Conservation (phyloP, 352 stramenopile genomes). For the Phytophthora macrochlamydospora region DNA sequence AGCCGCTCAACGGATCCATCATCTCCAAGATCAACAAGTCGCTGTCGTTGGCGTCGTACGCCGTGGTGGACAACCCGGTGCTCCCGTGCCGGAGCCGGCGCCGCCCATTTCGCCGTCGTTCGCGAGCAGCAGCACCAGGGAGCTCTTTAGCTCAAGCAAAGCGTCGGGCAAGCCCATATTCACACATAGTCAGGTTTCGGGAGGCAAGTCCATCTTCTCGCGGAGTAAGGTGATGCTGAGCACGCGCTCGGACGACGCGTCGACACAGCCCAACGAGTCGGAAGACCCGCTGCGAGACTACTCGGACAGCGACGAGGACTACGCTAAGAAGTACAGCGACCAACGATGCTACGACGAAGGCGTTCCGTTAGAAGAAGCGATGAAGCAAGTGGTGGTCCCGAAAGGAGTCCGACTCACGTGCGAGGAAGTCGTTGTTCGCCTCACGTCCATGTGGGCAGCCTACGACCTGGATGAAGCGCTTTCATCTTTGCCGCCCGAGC, state of each 20-base stretch:
- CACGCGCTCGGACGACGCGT: constrained; percentile 42
- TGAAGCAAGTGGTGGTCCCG: constrained; percentile 81
- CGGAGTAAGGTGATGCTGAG: constrained; percentile 40
- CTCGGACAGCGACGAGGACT: constrained; percentile 47
- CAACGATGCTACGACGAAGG: constrained; percentile 70
- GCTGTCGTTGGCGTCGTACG: constrained; percentile 71
- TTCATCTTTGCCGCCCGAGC: constrained; percentile 49
- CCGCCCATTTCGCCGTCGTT: constrained; percentile 40
- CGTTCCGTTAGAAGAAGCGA: constrained; percentile 69
- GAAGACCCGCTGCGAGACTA: constrained; percentile 53
- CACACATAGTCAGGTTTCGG: constrained; percentile 37
- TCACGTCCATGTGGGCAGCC: constrained; percentile 82
- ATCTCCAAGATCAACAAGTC: constrained; percentile 76
- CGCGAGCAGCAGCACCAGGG: constrained; percentile 6
- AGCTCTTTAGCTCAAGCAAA: constrained; percentile 47
- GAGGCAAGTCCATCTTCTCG: constrained; percentile 37
- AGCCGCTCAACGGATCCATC: constrained; percentile 75
- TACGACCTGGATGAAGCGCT: constrained; percentile 70
- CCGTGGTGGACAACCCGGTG: constrained; percentile 48
- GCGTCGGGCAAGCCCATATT: constrained; percentile 45
- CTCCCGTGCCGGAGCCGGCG: constrained; percentile 28
- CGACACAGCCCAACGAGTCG: constrained; percentile 57
- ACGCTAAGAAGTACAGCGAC: constrained; percentile 61
- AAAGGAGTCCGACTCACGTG: constrained; percentile 57
- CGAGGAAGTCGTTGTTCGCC: constrained; percentile 75